phyloP scores from a whole-genome alignment of 257 asterid species.

The Solanum chilense region DNA sequence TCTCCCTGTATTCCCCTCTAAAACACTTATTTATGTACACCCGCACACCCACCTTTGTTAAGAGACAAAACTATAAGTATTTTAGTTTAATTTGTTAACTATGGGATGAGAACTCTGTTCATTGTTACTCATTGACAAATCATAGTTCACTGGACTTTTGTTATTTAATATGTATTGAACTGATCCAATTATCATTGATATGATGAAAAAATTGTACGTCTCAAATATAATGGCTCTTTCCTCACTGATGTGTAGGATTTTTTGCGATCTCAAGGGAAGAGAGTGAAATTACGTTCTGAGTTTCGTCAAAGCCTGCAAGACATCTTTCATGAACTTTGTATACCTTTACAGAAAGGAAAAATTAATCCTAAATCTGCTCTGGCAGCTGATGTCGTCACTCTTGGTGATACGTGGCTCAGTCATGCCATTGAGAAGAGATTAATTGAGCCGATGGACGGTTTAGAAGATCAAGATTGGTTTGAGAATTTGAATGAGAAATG shows the following conservation, averaged over 20 bases:
- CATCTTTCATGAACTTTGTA: constrained; percentile 58
- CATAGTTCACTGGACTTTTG: not conserved
- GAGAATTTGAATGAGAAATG: constrained; percentile 52
- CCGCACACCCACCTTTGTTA: not conserved
- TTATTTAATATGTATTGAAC: not conserved
- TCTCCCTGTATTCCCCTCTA: not conserved
- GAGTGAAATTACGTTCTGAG: constrained; percentile 50
- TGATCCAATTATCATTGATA: not conserved
- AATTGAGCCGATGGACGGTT: constrained; percentile 61
- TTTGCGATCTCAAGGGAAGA: constrained; percentile 73
- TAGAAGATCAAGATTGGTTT: constrained; percentile 76
- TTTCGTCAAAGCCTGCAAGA: constrained; percentile 54
- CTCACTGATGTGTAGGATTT: constrained; percentile 46
- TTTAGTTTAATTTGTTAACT: not conserved
- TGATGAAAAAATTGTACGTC: not conserved
- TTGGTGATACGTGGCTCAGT: constrained; percentile 89
- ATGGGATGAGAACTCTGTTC: not conserved
- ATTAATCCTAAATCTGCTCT: constrained; percentile 46
- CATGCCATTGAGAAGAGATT: constrained; percentile 61
- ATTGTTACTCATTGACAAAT: not conserved
- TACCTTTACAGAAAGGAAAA: constrained; percentile 37
- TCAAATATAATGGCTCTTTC: constrained; percentile 1
- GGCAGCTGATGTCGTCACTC: constrained; percentile 68
- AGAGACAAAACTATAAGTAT: not conserved
- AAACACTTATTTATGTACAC: not conserved